phyloP scores from a whole-genome alignment of 192 early-diverging fungal genomes.

The Spizellomyces punctatus region DNA sequence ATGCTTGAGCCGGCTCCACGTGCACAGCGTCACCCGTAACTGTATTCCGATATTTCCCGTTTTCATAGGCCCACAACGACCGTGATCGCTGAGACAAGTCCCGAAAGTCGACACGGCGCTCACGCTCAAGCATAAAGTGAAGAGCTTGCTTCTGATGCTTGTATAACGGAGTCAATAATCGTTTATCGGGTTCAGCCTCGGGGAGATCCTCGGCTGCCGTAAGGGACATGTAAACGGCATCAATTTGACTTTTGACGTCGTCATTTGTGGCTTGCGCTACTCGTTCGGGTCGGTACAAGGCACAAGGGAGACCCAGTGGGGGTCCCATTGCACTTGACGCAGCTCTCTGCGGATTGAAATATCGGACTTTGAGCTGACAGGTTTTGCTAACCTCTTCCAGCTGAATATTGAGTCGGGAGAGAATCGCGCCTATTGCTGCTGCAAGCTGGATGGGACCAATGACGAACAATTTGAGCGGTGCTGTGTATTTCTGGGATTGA shows the following conservation, averaged over 20 bases:
- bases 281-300: not conserved
- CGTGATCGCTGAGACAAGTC: not conserved
- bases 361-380: conserved; percentile 12
- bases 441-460: conserved; percentile 23
- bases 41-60: conserved; percentile 47
- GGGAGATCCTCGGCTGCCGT: conserved; percentile 50
- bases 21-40: conserved; percentile 51
- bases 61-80: conserved; percentile 43
- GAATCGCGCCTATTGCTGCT: conserved; percentile 9
- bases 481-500: conserved; percentile 22
- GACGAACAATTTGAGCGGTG: conserved; percentile 25
- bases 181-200: conserved; percentile 54
- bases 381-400: conserved; percentile 15
- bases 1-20: conserved; percentile 48
- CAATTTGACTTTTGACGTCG: conserved; percentile 50
- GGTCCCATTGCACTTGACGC: not conserved
- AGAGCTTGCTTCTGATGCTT: conserved; percentile 85
- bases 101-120: conserved; percentile 64
- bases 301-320: too few species aligned
- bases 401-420: conserved; percentile 23
- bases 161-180: conserved; percentile 60
- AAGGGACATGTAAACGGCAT: conserved; percentile 62
- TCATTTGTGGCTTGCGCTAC: conserved; percentile 1
- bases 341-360: conserved; percentile 34
- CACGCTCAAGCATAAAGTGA: conserved; percentile 75